Evolutionary conservation across 306 rosid genomes (phyloP).

Genomic region (Alnus rubra): DNA sequence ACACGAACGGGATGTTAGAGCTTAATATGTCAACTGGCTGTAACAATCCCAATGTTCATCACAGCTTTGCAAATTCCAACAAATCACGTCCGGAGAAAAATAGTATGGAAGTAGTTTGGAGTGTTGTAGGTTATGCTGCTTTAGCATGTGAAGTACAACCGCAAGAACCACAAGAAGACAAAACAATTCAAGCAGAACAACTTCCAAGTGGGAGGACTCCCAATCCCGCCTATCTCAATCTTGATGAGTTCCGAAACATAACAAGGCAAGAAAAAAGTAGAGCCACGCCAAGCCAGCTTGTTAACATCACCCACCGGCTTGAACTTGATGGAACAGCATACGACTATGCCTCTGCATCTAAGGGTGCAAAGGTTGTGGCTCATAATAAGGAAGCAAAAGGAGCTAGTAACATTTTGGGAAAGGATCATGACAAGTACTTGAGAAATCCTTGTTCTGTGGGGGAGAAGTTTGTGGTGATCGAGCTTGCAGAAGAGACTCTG

Average conservation of each 20-base stretch:
- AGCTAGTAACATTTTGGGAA: constrained; percentile 67
- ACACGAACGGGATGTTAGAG: constrained; percentile 45
- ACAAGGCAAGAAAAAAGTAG: constrained; percentile 44
- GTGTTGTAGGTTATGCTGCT: constrained; percentile 47
- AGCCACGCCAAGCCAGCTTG: constrained; percentile 28
- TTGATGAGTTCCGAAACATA: constrained; percentile 49
- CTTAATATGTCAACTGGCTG: constrained; percentile 41
- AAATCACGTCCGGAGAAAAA: constrained; percentile 39
- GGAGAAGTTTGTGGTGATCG: constrained; percentile 73
- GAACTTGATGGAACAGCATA: constrained; percentile 78
- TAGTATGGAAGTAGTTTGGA: constrained; percentile 48
- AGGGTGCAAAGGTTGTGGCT: constrained; percentile 89
- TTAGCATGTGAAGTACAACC: constrained; percentile 53
- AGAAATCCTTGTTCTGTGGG: constrained; percentile 86
- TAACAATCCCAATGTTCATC: constrained; percentile 29
- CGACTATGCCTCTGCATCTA: constrained; percentile 87
- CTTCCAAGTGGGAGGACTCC: constrained; percentile 33
- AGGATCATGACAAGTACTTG: constrained; percentile 82
- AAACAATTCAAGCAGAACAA: constrained; percentile 20
- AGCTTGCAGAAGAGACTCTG: constrained; percentile 82
- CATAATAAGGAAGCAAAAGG: constrained; percentile 91
- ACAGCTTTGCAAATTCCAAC: constrained; percentile 28
- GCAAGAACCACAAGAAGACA: constrained; percentile 31
- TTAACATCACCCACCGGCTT: constrained; percentile 62
- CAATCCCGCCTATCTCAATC: constrained; percentile 44